Evolutionary conservation across 2,329 filamentous ascomycete species (phyloP).

Genomic region (Biscogniauxia marginata): DNA sequence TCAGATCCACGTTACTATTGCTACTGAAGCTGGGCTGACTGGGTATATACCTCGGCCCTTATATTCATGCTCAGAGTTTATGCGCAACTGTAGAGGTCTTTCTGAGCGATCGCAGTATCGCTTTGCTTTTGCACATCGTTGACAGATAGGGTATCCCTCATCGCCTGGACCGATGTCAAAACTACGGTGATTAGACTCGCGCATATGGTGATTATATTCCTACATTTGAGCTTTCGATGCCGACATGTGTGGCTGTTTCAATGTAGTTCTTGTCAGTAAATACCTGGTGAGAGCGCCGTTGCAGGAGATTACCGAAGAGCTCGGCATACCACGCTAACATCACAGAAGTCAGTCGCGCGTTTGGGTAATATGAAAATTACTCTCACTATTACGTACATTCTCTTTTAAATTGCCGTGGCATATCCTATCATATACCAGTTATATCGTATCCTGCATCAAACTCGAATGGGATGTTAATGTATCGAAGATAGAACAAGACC

Average conservation of each 20-base stretch:
- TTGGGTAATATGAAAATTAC: not conserved
- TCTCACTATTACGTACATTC: not conserved
- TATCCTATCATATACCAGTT: not conserved
- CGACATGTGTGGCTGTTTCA: slow-evolving; percentile 36
- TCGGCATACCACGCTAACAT: not conserved
- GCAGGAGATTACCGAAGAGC: not conserved
- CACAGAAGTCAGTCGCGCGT: not conserved
- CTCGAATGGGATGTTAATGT: not conserved
- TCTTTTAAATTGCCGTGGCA: not conserved
- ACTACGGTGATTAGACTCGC: not conserved
- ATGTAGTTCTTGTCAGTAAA: not conserved
- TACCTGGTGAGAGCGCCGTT: too few species aligned
- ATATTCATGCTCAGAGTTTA: not conserved
- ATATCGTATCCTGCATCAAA: not conserved
- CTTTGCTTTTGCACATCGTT: slow-evolving; percentile 30
- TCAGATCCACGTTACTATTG: slow-evolving; percentile 1
- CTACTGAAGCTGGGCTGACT: not conserved
- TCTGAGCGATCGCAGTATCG: slow-evolving; percentile 36
- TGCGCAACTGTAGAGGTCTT: slow-evolving; percentile 7
- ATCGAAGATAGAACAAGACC: not conserved
- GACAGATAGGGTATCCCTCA: slow-evolving; percentile 33
- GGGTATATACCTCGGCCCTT: not conserved
- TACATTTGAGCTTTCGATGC: slow-evolving; percentile 38
- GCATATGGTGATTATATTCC: not conserved
- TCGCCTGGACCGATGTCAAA: slow-evolving; percentile 31